Base-by-base conservation (phyloP, 257 asterid genomes). In the Verbascum thapsus region DNA sequence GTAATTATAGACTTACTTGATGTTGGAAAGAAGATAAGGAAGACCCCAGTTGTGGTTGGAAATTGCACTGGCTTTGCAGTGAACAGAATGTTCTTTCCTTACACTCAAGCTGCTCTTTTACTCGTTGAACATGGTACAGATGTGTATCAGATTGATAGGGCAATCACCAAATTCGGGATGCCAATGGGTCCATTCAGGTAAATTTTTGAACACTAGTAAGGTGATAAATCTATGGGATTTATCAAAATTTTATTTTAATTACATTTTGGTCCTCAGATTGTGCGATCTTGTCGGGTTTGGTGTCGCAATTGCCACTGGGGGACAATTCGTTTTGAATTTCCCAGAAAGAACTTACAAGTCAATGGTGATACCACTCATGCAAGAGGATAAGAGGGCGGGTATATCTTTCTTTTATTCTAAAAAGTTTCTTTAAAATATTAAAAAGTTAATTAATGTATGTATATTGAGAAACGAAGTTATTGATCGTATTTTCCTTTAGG, bases 161-260 rank as follows among this genome's bases (percentile, higher is more conserved):
- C 79, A 30, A 79, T 87, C 43, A 74, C 95, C 57, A 94, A 87
- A 78, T 94, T 85, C 34, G 99, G 99, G 48, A 87, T 94, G 97
- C 95, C 96, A 0, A 90, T 94, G 95, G 97, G 99, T 4, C 99
- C 97, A 17, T 94, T 94, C 81, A 94, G 99, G 98, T 94, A 53
- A 26, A 1, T 26, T 26, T 1, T 26, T 26, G 32, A 26, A 26
- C 32, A 26, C 2, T 5, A 26, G 32, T 26, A 26, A n/a, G n/a
- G n/a, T n/a, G n/a, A 5, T 26, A 26, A 26, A 26, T 26, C 2
- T 26, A 2, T 26, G 2, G n/a, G n/a, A 26, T 2, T 26, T 26
- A 26, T 2, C 32, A 26, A 1, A 26, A 26, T n/a, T n/a, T 26
- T 26, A 26, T 75, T 55, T 49, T 30, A 47, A 57, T 16, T 3